A percentile compares a stretch with the other conserved stretches of the same genome.
phyloP scores from a whole-genome alignment of 2,329 filamentous ascomycete species.

The Penicillium sp. region DNA sequence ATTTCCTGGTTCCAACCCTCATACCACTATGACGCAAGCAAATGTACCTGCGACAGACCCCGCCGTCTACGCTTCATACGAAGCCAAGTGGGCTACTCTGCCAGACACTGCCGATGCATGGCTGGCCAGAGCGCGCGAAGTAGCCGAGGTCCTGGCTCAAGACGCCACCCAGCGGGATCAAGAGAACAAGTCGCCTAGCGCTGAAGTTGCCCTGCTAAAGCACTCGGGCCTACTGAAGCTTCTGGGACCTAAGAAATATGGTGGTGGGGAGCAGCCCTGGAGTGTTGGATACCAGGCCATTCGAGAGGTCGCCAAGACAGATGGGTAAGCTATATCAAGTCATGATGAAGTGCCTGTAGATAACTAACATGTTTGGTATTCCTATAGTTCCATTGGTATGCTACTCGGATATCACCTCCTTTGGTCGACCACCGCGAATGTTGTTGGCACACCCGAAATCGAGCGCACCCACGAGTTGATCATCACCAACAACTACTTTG shows the following conservation, averaged over 20 bases:
- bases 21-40: slow-evolving; percentile 13
- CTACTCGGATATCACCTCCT: slow-evolving; percentile 61
- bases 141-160: slow-evolving; percentile 47
- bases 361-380: background rate
- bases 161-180: slow-evolving; percentile 48
- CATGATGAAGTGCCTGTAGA: background rate
- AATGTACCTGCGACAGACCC: slow-evolving; percentile 34
- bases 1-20: background rate
- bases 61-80: slow-evolving; percentile 38
- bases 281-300: slow-evolving; percentile 55
- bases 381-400: slow-evolving; percentile 56
- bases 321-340: slow-evolving; percentile 47
- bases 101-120: slow-evolving; percentile 44
- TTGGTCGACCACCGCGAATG: slow-evolving; percentile 57
- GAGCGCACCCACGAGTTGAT: slow-evolving; percentile 55
- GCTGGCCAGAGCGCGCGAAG: slow-evolving; percentile 47
- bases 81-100: slow-evolving; percentile 33
- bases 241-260: slow-evolving; percentile 48
- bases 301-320: slow-evolving; percentile 58
- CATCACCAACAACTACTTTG: slow-evolving; percentile 60
- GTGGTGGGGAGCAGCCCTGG: slow-evolving; percentile 52
- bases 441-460: slow-evolving; percentile 56
- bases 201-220: slow-evolving; percentile 51
- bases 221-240: slow-evolving; percentile 48
- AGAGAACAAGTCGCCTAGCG: slow-evolving; percentile 50